Evolutionary conservation across 441 rosid genomes (phyloP), one percentile per base, ranked within the genome.

Genomic region (Arabidopsis lyrata): DNA sequence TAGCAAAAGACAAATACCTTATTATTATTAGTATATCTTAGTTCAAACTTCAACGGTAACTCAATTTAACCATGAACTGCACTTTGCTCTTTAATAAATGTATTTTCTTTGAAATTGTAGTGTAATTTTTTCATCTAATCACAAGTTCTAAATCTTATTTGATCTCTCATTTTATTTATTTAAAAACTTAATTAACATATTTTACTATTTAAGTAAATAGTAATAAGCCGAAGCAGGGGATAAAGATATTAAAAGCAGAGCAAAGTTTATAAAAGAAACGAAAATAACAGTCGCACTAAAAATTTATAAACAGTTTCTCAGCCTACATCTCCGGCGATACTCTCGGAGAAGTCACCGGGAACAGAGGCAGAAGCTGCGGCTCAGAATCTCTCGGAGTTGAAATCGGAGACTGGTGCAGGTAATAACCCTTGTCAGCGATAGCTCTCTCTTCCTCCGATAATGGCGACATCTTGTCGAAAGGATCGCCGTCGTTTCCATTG

Each of bases 401-500:
- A 64, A 86, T 81, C n/a, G 98, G 99, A 1, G 99, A 88, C 5
- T 85, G 95, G 75, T 88, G 99, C 77, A 91, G 78, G 77, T 88
- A 91, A 82, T 87, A 95, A 1, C 98, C 98, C 53, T 89, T 92
- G 71, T 86, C 93, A 0, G 97, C 93, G 36, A 92, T 91, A 2
- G 90, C 95, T 84, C 82, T 84, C 31, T 91, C 96, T 78, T 95
- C 99, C 82, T 90, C 98, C 15, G 94, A 84, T 10, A 90, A 84
- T 32, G 81, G 78, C 10, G 81, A 78, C 74, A 80, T 85, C 68
- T 62, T 64, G 76, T 58, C 95, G 80, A 31, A 79, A 50, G 72
- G 68, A 8, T 92, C 84, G 5, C 82, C 78, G 70, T 74, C 85
- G 81, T 79, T 82, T 41, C 88, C 88, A 8, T 86, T 84, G 72